Base-by-base conservation (phyloP, 1,139 yeast genomes). In the Scheffersomyces illinoinensis region DNA sequence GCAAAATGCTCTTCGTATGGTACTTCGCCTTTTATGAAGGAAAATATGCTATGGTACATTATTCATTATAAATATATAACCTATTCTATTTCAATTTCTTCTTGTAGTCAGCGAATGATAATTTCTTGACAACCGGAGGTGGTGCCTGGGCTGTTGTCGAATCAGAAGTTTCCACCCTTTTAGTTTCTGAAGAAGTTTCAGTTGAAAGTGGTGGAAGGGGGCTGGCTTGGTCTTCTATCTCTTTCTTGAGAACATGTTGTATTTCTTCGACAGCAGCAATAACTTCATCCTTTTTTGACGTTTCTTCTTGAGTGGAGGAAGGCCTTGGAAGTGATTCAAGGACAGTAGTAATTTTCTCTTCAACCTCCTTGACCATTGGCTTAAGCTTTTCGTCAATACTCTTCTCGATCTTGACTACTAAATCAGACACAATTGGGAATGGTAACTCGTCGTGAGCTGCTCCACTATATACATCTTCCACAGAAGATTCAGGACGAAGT, bases 61-160 rank as follows among this genome's bases (percentile, higher is more conserved):
- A 33, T 33, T 33, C 14, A 33, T 33, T 10, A 33, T 33, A 33
- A 33, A 33, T 33, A 33, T 33, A 12, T 33, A 43, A 23, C 53
- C 46, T 50, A 53, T 43, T 47, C n/a, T 19, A 50, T 66, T 84
- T 85, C 81, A 83, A 86, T 72, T 88, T 89, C 76, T 86, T 88
- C 71, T 87, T 88, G 72, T 91, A 91, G 69, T 91, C 97, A 1
- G 96, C 96, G 74, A 91, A 88, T 47, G 93, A 89, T 61, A 91
- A 76, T 72, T 90, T 90, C 77, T 91, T 91, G 63, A 82, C 85
- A 12, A 62, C 61, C 24, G 64, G 51, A 48, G 51, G 59, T 17
- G 71, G 63, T 54, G 66, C 62, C 2, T 57, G 52, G 3, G 57
- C 52, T 5, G 54, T 20, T 20, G 48, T 53, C 3, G 57, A 56